Evolutionary conservation across 106 monocot species (phyloP), one percentile per base, ranked within the genome.

Genomic region (Dendrobium officinale): DNA sequence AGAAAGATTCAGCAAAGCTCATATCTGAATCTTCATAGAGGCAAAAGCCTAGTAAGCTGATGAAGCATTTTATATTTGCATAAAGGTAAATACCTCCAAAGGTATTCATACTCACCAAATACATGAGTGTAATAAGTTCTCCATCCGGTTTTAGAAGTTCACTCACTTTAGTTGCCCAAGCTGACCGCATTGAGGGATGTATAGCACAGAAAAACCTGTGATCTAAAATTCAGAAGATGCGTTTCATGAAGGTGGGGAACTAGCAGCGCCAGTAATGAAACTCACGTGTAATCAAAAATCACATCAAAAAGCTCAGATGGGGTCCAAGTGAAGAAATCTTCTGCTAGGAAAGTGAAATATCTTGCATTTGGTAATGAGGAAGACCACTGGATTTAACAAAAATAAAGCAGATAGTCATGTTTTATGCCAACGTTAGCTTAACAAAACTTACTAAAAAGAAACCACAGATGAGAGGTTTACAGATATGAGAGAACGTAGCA

Each of bases 281-380:
- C 93, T 85, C 85, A 96, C 95, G 88, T 88, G 81, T 96, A 96
- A 82, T 96, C 95, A 81, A 96, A 91, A 24, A 96, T 84, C 37
- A 91, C 80, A 89, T 96, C 93, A 85, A 96, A 96, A 77, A 74
- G 58, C 77, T 91, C 89, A 42, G 54, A 8, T 58, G 95, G 85
- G 6, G 75, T 86, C 92, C 91, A 96, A 41, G 51, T 87, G 77
- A 96, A 96, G 85, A 96, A 93, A 87, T 96, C 91, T 51, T 40
- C 95, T 26, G 37, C 85, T 78, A 93, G 42, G 76, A 96, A 96
- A 9, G 77, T 72, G 75, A 87, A 91, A 77, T 83, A 86, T 29
- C 74, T 83, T 76, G 82, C 82, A 84, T 85, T 91, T 81, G 80
- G 80, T 37, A 75, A 77, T 37, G 86, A 80, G 24, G 80, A 68